These are phyloP conservation scores for Kwoniella newhampshirensis DNA, from an alignment of 768 basidiomycete genomes.

Conservation along the genomic window DNA sequence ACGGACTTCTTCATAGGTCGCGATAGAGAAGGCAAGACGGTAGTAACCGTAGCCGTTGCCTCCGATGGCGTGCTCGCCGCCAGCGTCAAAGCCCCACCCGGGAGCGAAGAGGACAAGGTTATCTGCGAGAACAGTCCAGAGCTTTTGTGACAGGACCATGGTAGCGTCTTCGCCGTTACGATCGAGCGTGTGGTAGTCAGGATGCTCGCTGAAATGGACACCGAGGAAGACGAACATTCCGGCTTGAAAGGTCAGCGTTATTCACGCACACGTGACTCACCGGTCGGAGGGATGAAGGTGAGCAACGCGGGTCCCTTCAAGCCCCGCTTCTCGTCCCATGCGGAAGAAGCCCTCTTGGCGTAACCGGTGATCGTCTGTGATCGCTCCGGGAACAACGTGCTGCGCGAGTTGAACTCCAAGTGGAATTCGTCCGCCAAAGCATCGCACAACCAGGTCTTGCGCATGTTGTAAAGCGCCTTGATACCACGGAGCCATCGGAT, in stretches of 20 bases:
- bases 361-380: constrained; percentile 58
- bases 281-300: constrained; percentile 69
- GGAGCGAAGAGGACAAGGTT: constrained; percentile 63
- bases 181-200: constrained; percentile 52
- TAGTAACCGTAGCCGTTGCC: constrained; percentile 51
- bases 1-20: constrained; percentile 47
- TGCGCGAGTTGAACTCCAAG: constrained; percentile 54
- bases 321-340: constrained; percentile 57
- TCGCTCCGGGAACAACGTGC: constrained; percentile 41
- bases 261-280: constrained; percentile 23
- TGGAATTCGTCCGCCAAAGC: constrained; percentile 66
- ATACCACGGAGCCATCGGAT: constrained; percentile 74
- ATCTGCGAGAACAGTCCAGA: constrained; percentile 61
- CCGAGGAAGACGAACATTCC: constrained; percentile 78
- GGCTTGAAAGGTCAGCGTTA: constrained; percentile 47
- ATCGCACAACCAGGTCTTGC: constrained; percentile 59
- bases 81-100: constrained; percentile 57
- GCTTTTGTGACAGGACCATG: constrained; percentile 58
- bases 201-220: constrained; percentile 64
- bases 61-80: constrained; percentile 42
- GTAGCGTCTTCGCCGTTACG: constrained; percentile 45
- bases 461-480: constrained; percentile 52
- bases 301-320: constrained; percentile 56
- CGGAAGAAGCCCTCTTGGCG: constrained; percentile 48
- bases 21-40: constrained; percentile 53